Base-by-base conservation (phyloP, 768 basidiomycete genomes). In the Tulasnella sp. region DNA sequence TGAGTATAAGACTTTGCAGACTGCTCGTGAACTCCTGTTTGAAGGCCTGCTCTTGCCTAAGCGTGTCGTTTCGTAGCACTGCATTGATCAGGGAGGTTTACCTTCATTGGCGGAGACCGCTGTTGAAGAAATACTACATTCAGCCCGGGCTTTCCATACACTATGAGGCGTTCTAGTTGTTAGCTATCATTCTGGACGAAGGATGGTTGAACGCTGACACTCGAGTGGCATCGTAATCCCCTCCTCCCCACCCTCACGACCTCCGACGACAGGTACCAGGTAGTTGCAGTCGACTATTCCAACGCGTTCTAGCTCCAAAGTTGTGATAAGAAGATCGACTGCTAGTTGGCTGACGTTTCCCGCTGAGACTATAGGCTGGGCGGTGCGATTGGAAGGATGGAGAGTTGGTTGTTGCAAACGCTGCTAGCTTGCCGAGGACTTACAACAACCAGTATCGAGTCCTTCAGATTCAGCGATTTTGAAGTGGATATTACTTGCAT, bases 261-360 rank as follows among this genome's bases (percentile, higher is more conserved):
- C 86, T 4, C 92, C 91, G 9, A 87, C 84, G n/a, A 90, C 85
- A 4, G 92, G 90, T 7, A 91, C 83, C 37, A 90, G 83, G 74
- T 85, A 85, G 40, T 80, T 81, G 22, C 88, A 80, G 76, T 92
- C 87, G 63, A 93, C 83, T 11, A 86, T 79, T 40, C 89, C 92
- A 9, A 92, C 80, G 62, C 84, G 82, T 68, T 81, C 79, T 26
- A 94, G 83, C 35, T 82, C 82, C 63, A 91, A 81, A 1, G 89
- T 88, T 5, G 88, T 79, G 74, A 92, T 88, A 74, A 94, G 80
- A 17, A 94, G 80, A 79, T 94, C 92, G 12, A 82, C 87, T 0
- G 91, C 86, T 14, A 94, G 83, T 77, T 94, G 92, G n/a, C 87
- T 83, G 52, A 94, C 85, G 80, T 94, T 94, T 64, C 90, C 92